phyloP scores from a whole-genome alignment of 495 filamentous ascomycete species.

The Tuber umbilicatum region DNA sequence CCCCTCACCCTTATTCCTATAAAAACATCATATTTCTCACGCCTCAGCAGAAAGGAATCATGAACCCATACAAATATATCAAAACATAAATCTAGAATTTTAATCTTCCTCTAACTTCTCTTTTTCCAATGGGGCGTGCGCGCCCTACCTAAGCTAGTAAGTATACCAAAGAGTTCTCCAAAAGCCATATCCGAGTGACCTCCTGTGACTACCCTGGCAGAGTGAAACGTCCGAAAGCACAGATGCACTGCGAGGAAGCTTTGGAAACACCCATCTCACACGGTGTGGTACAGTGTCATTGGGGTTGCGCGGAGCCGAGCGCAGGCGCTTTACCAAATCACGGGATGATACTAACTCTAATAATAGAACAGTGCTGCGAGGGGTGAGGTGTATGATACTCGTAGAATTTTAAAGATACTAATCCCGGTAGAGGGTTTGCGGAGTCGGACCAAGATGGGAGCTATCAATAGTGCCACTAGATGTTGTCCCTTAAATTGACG shows the following conservation, averaged over 20 bases:
- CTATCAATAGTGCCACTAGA: too few relatives aligned
- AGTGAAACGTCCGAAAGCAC: neutral
- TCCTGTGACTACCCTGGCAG: neutral
- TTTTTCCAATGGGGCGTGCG: neutral
- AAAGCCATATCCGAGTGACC: neutral
- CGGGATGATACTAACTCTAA: neutral
- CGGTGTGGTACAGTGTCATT: neutral
- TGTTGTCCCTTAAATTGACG: too few relatives aligned
- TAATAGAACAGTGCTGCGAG: neutral
- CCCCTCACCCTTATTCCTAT: neutral
- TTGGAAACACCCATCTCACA: neutral
- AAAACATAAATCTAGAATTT: slow-evolving; percentile 24
- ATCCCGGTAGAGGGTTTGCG: too few relatives aligned
- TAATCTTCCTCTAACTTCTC: neutral
- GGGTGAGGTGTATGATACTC: neutral
- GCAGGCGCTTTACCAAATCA: neutral
- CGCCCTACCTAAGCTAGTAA: neutral
- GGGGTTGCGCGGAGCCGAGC: neutral
- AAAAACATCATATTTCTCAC: slow-evolving; percentile 14
- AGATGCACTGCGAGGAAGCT: neutral
- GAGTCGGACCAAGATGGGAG: too few relatives aligned
- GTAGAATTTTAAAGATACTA: neutral
- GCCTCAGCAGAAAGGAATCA: slow-evolving; percentile 66
- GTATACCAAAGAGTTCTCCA: neutral
- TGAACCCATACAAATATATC: slow-evolving; percentile 92